Evolutionary conservation across 1,139 yeast species (phyloP), one percentile per base, ranked within the genome.

Genomic region (Yamadazyma membranifaciens): DNA sequence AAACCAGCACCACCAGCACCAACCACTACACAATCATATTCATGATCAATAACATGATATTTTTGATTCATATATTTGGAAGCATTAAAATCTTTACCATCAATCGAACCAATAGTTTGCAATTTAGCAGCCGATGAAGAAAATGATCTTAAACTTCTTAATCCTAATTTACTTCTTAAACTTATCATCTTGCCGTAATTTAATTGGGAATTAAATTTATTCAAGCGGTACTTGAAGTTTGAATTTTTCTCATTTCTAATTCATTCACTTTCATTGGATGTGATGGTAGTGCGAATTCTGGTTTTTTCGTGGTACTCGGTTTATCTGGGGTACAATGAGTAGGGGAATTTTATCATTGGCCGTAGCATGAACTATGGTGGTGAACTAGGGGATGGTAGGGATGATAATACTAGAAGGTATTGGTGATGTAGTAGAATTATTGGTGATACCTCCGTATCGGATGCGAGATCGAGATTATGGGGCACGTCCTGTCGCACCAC

Each of bases 1-100:
- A 92, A 76, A 62, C 98, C 98, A 37, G 98, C 98, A 64, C 98
- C 98, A 58, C 98, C 98, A 41, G 98, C 98, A 59, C 98, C 98
- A 42, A 92, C 92, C 48, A 92, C 98, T 41, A 92, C 81, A 75
- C 96, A 89, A 70, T 92, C 98, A 69, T 92, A 92, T 67, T 92
- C 98, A 67, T 92, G 98, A 69, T 92, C 95, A 53, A 91, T 83
- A 50, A 92, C 84, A 59, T 89, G 95, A 69, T 91, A 91, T 62
- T 88, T 87, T 55, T 83, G 85, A 47, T 78, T 73, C 74, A 80
- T 76, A 46, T 76, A 73, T 44, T 69, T 65, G 36, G 80, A 63
- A 32, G 81, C 76, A 51, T 72, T 69, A 53, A 64, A 64, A 40
- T 70, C 72, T 48, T 67, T 65, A 48, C 83, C 84, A 52, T 76